Base-by-base conservation (phyloP, 139 green algal species). In the Haematococcus lacustris region DNA sequence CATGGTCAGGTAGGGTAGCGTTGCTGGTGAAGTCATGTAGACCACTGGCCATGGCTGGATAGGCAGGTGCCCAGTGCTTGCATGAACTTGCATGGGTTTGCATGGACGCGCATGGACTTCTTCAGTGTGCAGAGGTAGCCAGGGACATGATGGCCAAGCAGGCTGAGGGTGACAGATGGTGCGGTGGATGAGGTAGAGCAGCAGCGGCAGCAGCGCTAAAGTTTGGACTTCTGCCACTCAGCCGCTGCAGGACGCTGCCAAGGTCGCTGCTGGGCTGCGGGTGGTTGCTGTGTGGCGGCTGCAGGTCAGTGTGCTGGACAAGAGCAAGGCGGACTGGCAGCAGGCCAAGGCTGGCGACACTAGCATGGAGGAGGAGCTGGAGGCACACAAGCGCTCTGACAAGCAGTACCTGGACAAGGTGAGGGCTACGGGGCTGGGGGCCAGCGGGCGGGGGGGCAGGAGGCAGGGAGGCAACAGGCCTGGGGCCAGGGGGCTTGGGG, bases 271-370 rank as follows among this genome's bases (percentile, higher is more conserved):
- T 53, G 43, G 43, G 9, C 9, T 17, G 9, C 9, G 9, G 43
- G 17, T 53, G 43, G 9, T 17, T 9, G 17, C 17, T 9, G 17
- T 53, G 43, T 9, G 9, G 43, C 17, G 43, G 43, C 43, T 53
- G 0, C 85, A 94, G 83, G 83, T 93, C 9, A 93, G 81, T 38
- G 86, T 97, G 51, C 73, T 97, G 51, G 92, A 97, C 84, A 97
- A 96, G 88, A 88, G 72, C 25, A 90, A 88, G 37, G 75, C 85
- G 40, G 92, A 97, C 78, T 97, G 92, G 92, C 76, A 86, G 67
- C 70, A 83, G 50, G 86, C 85, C 76, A 96, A 97, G 71, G 78
- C 80, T 9, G 73, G 38, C 32, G 74, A 95, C 73, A 74, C 78
- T 23, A 70, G 78, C 32, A 43, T 96, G 37, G 87, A 93, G 53